Conservation (phyloP, 2,329 filamentous ascomycete species). For the Epichloe gansuensis region DNA sequence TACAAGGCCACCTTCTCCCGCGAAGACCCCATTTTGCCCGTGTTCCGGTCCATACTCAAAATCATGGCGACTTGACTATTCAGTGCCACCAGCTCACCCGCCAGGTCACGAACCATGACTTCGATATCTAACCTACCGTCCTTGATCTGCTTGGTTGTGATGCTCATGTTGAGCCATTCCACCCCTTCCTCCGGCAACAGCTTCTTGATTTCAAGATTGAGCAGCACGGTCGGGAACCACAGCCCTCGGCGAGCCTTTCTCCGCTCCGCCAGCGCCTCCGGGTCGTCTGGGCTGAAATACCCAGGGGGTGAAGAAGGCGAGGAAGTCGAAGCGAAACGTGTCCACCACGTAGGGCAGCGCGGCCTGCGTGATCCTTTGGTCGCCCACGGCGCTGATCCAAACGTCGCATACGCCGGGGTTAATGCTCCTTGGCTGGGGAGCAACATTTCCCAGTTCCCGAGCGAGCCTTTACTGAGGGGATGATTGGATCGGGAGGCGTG, state of each 20-base stretch:
- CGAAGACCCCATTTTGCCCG: background rate
- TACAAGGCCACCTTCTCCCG: background rate
- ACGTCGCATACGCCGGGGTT: conserved; percentile 12
- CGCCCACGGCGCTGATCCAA: conserved; percentile 52
- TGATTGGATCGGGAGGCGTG: conserved; percentile 4
- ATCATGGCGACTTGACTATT: conserved; percentile 16
- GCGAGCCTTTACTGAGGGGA: conserved; percentile 18
- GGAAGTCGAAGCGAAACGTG: conserved; percentile 32
- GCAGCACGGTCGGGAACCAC: conserved; percentile 65
- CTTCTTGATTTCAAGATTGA: conserved; percentile 71
- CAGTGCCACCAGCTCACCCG: conserved; percentile 17
- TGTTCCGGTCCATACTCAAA: conserved; percentile 8
- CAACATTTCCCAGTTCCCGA: conserved; percentile 19
- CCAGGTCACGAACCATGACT: conserved; percentile 44
- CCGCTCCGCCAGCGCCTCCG: background rate
- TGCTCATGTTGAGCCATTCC: conserved; percentile 58
- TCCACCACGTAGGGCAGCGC: conserved; percentile 55
- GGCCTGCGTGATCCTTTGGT: conserved; percentile 50
- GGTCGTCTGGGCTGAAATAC: background rate
- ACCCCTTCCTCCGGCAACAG: conserved; percentile 52
- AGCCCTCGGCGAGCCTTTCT: conserved; percentile 30
- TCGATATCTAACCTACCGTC: conserved; percentile 67
- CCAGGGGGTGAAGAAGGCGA: conserved; percentile 1
- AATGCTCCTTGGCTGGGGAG: conserved; percentile 10
- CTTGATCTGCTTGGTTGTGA: conserved; percentile 52